Base-by-base conservation (phyloP, 352 stramenopile species). In the Phytophthora cactorum region DNA sequence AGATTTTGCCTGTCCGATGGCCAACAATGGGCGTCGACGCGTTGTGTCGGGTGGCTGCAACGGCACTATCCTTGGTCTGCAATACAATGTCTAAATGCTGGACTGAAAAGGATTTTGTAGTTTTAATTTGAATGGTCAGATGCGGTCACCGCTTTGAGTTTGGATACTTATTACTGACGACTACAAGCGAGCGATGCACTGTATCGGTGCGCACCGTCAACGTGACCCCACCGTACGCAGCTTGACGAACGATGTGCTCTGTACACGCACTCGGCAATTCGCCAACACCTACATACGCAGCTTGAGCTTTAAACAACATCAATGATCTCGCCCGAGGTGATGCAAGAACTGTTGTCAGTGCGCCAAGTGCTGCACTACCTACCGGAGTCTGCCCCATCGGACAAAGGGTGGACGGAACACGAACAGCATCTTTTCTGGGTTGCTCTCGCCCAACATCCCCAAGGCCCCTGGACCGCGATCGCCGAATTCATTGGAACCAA, bases 401-500 rank as follows among this genome's bases (percentile, higher is more conserved):
- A 79, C 10, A 71, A 75, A 17, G 75, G 75, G 15, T 82, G 72
- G 75, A 72, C 61, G 2, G 45, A 64, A 25, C 64, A 78, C 36
- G 75, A 82, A 38, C 68, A 82, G 36, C 61, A 78, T 15, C 75
- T 79, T 43, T 80, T 82, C 59, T 82, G 75, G 75, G 65, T 74
- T 12, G 78, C 75, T 41, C 67, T 86, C 38, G 43, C 69, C 6
- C 54, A 75, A 31, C 72, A 81, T 32, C 75, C 78, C 5, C 67
- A 79, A 50, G 78, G 78, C 1, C 78, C 78, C 3, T 84, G 78
- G 78, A 82, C 75, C 14, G 66, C 55, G 5, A 79, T 86, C 29
- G 75, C 78, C 12, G 74, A 77, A 32, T 81, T 60, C 52, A 83
- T 87, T 27, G 74, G 76, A 46, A 80, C 78, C 17, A 79, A 82